Evolutionary conservation across 805 yeast species (phyloP).

Genomic region (Saccharomycopsis sp.): DNA sequence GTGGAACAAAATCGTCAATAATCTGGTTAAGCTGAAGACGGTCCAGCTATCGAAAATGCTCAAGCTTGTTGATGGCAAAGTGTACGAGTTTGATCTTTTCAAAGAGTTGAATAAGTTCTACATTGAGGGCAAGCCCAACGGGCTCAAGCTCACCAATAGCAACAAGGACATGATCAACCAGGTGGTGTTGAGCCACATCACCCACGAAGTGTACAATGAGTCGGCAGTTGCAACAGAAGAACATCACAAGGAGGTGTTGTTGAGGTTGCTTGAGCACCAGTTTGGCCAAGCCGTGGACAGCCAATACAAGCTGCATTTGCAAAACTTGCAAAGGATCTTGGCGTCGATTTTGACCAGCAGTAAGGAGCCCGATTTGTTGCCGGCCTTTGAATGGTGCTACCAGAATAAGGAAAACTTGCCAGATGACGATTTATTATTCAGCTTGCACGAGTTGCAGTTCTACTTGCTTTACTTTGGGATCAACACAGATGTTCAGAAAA

Average conservation of each 20-base stretch:
- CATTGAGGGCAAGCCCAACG: not conserved
- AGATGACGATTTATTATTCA: slow-evolving; percentile 28
- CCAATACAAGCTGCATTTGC: no score
- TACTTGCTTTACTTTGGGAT: no score
- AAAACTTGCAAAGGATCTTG: no score
- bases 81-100: slow-evolving; percentile 17
- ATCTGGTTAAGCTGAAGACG: no score
- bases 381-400: slow-evolving; percentile 29
- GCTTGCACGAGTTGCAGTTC: slow-evolving; percentile 28
- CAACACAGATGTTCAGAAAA: no score
- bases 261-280: no score
- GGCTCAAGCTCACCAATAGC: slow-evolving; percentile 9
- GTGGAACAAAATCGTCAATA: not conserved
- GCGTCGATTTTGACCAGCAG: no score
- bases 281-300: no score
- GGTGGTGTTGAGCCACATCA: slow-evolving; percentile 17
- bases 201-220: no score
- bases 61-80: slow-evolving; percentile 16
- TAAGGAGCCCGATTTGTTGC: slow-evolving; percentile 23
- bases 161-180: slow-evolving; percentile 17
- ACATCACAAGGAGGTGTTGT: no score
- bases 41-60: slow-evolving; percentile 6
- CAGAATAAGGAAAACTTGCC: slow-evolving; percentile 22
- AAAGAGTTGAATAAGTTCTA: slow-evolving; percentile 13
- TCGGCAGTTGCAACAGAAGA: no score